A percentile compares a stretch with the other conserved stretches of the same genome.
These are phyloP conservation scores for Polyporus arcularius DNA, from an alignment of 768 basidiomycete species.

Conservation along the genomic window DNA sequence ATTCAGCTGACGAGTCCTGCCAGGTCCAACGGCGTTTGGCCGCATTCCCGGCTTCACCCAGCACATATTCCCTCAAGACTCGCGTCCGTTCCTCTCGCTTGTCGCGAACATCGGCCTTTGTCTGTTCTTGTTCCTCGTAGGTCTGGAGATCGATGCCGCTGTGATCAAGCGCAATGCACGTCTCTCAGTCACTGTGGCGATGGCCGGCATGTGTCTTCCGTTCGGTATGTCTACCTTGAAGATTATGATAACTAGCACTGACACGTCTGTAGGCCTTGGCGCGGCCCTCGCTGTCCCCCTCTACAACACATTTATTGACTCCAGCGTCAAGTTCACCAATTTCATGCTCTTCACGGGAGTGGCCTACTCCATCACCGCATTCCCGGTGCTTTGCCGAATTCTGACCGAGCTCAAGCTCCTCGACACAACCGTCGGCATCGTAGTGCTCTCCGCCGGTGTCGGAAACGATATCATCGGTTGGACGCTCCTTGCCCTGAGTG, in stretches of 20 bases:
- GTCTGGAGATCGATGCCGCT: constrained; percentile 82
- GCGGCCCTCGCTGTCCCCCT: constrained; percentile 67
- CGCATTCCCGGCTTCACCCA: constrained; percentile 87
- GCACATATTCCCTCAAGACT: constrained; percentile 76
- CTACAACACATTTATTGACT: constrained; percentile 74
- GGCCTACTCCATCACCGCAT: constrained; percentile 86
- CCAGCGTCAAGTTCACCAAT: constrained; percentile 71
- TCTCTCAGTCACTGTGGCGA: constrained; percentile 65
- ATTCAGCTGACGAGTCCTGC: background rate
- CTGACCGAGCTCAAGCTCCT: constrained; percentile 89
- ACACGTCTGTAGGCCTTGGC: constrained; percentile 47
- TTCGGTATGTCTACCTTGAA: constrained; percentile 51
- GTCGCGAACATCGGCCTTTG: constrained; percentile 88
- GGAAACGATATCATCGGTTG: constrained; percentile 80
- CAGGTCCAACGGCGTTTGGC: constrained; percentile 61
- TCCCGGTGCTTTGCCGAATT: constrained; percentile 85
- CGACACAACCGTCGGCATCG: constrained; percentile 89
- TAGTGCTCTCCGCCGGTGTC: constrained; percentile 91
- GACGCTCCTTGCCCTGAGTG: constrained; percentile 85
- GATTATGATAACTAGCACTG: background rate
- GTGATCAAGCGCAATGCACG: constrained; percentile 80
- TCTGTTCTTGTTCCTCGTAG: constrained; percentile 90
- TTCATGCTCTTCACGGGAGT: constrained; percentile 96
- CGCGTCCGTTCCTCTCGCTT: constrained; percentile 77
- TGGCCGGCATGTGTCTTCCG: constrained; percentile 84